Base-by-base conservation (phyloP, 2,329 filamentous ascomycete species). In the Amauroascus niger region DNA sequence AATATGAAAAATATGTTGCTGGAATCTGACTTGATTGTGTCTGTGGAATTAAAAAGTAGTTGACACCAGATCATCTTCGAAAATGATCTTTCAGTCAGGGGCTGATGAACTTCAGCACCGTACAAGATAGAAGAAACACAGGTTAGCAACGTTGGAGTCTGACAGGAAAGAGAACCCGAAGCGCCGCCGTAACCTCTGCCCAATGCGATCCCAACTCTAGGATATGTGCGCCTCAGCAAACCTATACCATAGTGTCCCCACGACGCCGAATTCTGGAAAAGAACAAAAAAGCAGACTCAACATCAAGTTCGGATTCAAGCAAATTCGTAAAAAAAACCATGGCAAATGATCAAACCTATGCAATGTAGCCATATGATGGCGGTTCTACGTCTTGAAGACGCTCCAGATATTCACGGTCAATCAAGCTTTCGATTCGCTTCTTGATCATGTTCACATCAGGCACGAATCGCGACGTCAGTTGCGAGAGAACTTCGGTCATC, bases 401-500 rank as follows among this genome's bases (percentile, higher is more conserved):
- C 53, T 78, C 76, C 33, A 78, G 61, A 60, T 78, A 78, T 57
- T 78, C 76, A 45, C 76, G 70, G 55, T 78, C 76, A 52, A 78
- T 78, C 58, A 78, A 60, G 58, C 71, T 75, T 59, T 78, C 76
- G 44, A 78, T 76, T 30, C 74, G 69, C 58, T 72, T 74, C 62
- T 78, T 78, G 59, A 78, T 69, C 74, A 77, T 77, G 49, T 69
- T 69, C 20, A 77, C 71, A 56, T 78, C 75, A 0, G 76, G 76
- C 32, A 70, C 68, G 57, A 78, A 78, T 32, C 76, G 71, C 7
- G 67, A 60, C 1, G 71, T 71, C 3, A 78, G 63, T 55, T 77
- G 75, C 3, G 69, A 64, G 37, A 78, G 69, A 4, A 76, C 74
- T 61, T 78, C 75, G 11, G 70, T 72, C 61, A 78, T 74, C 37